These are phyloP conservation scores for Pholiota molesta DNA, from an alignment of 768 basidiomycete species.

Conservation along the genomic window DNA sequence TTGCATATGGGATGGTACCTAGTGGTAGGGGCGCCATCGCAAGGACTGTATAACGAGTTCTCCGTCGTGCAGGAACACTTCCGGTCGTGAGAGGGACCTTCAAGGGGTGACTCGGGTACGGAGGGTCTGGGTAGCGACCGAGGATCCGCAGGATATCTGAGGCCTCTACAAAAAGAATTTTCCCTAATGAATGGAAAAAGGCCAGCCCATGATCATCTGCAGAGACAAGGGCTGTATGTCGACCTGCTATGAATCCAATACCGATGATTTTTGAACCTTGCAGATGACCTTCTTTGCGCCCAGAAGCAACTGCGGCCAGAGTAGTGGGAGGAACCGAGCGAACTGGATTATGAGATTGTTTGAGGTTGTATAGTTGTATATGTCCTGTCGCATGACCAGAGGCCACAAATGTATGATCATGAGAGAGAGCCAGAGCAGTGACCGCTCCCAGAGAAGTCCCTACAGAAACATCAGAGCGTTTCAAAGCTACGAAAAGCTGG, in stretches of 20 bases:
- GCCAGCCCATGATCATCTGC: conserved; percentile 91
- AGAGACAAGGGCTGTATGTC: conserved; percentile 91
- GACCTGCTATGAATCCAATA: conserved; percentile 85
- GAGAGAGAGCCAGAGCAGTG: conserved; percentile 88
- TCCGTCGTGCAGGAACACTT: conserved; percentile 41
- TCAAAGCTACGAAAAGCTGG: neutral
- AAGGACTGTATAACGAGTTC: conserved; percentile 67
- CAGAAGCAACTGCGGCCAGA: conserved; percentile 66
- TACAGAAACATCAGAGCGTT: conserved; percentile 32
- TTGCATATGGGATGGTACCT: conserved; percentile 70
- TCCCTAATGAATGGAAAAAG: conserved; percentile 94
- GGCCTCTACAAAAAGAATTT: conserved; percentile 93
- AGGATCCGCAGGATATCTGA: conserved; percentile 92
- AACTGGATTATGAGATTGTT: conserved; percentile 66
- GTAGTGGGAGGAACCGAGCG: conserved; percentile 75
- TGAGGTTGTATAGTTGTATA: conserved; percentile 84
- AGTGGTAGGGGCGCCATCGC: conserved; percentile 83
- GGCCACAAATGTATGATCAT: conserved; percentile 92
- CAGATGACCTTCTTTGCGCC: conserved; percentile 86
- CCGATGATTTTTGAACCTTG: conserved; percentile 76
- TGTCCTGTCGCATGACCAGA: conserved; percentile 86
- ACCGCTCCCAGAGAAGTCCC: conserved; percentile 71
- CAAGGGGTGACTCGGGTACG: conserved; percentile 9
- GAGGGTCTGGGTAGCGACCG: conserved; percentile 78
- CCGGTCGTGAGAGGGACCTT: conserved; percentile 21